These are phyloP conservation scores for Jatropha podagrica DNA, from an alignment of 441 rosid species.

Conservation along the genomic window DNA sequence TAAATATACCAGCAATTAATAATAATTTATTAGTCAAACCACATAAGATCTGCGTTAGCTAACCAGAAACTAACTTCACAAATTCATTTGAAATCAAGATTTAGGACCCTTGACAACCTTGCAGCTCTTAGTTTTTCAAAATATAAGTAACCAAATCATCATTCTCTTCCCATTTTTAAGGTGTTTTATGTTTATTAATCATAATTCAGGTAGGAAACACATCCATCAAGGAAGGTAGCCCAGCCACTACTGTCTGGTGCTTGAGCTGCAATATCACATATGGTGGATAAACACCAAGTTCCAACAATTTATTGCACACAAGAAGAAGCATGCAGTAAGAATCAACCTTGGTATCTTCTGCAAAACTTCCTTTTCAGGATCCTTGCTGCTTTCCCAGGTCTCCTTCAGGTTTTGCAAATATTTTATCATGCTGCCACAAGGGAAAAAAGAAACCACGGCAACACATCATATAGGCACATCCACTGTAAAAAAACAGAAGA, in stretches of 20 bases:
- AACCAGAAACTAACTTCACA: neutral
- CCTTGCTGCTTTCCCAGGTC: slow-evolving; percentile 69
- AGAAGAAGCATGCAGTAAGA: slow-evolving; percentile 15
- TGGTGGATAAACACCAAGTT: slow-evolving; percentile 7
- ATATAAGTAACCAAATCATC: neutral
- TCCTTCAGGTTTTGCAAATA: slow-evolving; percentile 72
- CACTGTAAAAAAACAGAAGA: slow-evolving; percentile 2
- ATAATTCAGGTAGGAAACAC: neutral
- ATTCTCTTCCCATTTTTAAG: slow-evolving; percentile 5
- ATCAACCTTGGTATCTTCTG: slow-evolving; percentile 67
- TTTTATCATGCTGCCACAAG: slow-evolving; percentile 65
- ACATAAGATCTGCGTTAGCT: neutral
- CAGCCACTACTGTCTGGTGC: neutral
- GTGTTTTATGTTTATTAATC: neutral
- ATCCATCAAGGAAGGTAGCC: neutral
- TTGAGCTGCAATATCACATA: neutral
- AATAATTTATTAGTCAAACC: slow-evolving; percentile 1
- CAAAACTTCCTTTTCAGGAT: slow-evolving; percentile 61
- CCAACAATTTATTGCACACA: slow-evolving; percentile 8
- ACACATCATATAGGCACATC: slow-evolving; percentile 16
- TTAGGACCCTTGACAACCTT: neutral
- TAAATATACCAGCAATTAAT: neutral
- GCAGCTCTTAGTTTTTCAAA: neutral
- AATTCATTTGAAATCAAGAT: neutral
- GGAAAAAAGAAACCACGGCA: slow-evolving; percentile 28